These are phyloP conservation scores for Pseudonitzschia multistriata DNA, from an alignment of 108 stramenopile species.

Conservation along the genomic window DNA sequence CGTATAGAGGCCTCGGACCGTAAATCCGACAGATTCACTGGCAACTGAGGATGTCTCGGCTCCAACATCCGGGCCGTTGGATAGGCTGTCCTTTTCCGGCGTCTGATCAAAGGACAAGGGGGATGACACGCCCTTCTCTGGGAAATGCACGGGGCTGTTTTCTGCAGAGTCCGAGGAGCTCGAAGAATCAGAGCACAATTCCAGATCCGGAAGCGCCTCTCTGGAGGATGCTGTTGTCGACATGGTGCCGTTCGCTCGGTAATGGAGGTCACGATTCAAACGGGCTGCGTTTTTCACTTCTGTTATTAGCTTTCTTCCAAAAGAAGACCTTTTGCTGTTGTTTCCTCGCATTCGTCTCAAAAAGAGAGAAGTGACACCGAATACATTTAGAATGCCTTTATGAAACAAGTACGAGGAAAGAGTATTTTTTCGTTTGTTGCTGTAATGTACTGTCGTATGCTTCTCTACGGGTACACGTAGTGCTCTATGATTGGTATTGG, in stretches of 20 bases:
- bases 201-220: neutral
- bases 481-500: too few relatives aligned
- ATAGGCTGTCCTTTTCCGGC: too few relatives aligned
- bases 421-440: too few relatives aligned
- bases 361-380: too few relatives aligned
- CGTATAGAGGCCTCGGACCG: constrained; percentile 4
- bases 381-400: too few relatives aligned
- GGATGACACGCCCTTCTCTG: neutral
- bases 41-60: neutral
- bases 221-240: neutral
- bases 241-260: neutral
- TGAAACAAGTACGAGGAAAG: too few relatives aligned
- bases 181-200: neutral
- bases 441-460: too few relatives aligned
- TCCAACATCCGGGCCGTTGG: too few relatives aligned
- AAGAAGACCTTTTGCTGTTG: too few relatives aligned
- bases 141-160: neutral
- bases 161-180: neutral
- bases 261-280: neutral
- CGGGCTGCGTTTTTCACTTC: neutral
- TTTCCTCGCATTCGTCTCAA: too few relatives aligned
- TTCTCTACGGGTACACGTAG: too few relatives aligned
- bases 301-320: too few relatives aligned
- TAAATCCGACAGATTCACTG: neutral
- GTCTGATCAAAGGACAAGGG: neutral